Evolutionary conservation across 306 rosid genomes (phyloP).

Genomic region (Vigna trinervia): DNA sequence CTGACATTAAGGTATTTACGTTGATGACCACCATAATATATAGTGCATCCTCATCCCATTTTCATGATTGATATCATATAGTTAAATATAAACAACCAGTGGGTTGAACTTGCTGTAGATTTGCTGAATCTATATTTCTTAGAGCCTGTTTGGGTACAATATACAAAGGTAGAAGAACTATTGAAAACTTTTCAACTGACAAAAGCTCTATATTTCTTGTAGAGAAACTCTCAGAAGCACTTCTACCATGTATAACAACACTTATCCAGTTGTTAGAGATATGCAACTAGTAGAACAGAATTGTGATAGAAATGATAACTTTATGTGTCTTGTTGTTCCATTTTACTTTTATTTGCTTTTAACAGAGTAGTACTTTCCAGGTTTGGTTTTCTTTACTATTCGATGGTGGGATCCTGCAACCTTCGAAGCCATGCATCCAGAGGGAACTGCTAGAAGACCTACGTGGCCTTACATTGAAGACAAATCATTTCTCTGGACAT

Average conservation of each 20-base stretch:
- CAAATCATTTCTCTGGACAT: conserved; percentile 72
- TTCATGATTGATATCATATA: conserved; percentile 9
- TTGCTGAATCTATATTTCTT: conserved; percentile 32
- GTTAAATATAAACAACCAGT: background rate
- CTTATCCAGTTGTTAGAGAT: background rate
- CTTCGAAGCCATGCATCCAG: conserved; percentile 81
- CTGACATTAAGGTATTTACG: conserved; percentile 17
- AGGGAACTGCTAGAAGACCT: conserved; percentile 58
- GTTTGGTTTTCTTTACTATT: conserved; percentile 87
- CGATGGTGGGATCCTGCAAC: conserved; percentile 89
- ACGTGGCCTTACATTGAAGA: conserved; percentile 84
- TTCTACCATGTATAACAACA: background rate
- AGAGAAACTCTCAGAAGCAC: too few relatives aligned
- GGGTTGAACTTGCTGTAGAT: conserved; percentile 11
- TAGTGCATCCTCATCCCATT: background rate
- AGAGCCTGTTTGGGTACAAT: too few relatives aligned
- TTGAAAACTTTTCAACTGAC: too few relatives aligned
- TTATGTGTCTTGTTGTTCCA: conserved; percentile 31
- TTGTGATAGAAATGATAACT: conserved; percentile 32
- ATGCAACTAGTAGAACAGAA: background rate
- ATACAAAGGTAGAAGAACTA: too few relatives aligned
- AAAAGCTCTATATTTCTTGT: too few relatives aligned
- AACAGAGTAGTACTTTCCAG: conserved; percentile 50
- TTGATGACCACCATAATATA: too few relatives aligned
- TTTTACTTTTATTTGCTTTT: background rate